Percentiles rank a stretch among this genome's conserved stretches.
These are phyloP conservation scores for Alopecurus myosuroides DNA, from an alignment of 176 grass and related monocot species.

Conservation along the genomic window DNA sequence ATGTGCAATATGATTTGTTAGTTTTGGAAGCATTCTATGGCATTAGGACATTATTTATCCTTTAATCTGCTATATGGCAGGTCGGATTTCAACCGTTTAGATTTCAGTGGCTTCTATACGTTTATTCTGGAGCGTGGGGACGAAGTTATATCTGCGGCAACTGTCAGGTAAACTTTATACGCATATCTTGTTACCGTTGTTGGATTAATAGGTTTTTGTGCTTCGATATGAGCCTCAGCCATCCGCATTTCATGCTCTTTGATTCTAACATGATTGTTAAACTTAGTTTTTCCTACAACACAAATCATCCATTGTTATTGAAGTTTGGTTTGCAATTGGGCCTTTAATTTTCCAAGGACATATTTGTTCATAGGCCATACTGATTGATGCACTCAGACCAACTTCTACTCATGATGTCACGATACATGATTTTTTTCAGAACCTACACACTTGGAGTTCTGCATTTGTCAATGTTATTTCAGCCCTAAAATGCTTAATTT, in stretches of 20 bases:
- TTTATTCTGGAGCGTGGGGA: slow-evolving; percentile 86
- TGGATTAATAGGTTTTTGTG: neutral
- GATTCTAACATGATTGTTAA: neutral
- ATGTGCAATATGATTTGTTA: slow-evolving; percentile 3
- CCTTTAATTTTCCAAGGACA: slow-evolving; percentile 3
- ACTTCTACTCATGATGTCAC: slow-evolving; percentile 4
- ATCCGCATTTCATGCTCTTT: neutral
- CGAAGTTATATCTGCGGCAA: slow-evolving; percentile 90
- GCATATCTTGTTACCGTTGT: neutral
- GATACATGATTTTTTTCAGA: slow-evolving; percentile 5
- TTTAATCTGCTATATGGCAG: slow-evolving; percentile 43
- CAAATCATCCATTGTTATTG: slow-evolving; percentile 1
- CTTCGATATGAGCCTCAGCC: neutral
- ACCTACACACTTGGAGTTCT: neutral
- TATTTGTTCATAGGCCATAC: neutral
- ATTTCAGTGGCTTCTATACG: slow-evolving; percentile 86
- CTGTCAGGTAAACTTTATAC: slow-evolving; percentile 56
- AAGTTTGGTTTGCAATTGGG: slow-evolving; percentile 2
- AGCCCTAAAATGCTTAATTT: neutral
- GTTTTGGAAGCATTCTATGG: neutral
- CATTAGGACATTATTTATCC: neutral
- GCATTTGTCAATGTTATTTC: slow-evolving; percentile 10
- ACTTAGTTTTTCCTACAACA: slow-evolving; percentile 2
- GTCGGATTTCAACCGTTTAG: slow-evolving; percentile 84
- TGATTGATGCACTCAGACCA: neutral